Conservation (phyloP, 768 basidiomycete species). For the Boletales sp. region DNA sequence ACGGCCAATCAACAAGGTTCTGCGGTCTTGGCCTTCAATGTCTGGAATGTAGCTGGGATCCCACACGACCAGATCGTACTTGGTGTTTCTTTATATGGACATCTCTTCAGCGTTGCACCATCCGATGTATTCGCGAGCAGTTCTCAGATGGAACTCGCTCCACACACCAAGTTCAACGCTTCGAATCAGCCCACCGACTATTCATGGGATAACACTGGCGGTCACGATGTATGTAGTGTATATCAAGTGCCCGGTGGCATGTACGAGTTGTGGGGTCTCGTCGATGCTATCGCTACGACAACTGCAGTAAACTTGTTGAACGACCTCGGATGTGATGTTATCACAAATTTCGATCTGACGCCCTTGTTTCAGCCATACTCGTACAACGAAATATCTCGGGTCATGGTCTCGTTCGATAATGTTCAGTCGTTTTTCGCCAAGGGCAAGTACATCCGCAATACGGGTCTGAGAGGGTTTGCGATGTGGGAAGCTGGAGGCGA, state of each 20-base stretch:
- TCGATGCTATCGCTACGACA: conserved; percentile 56
- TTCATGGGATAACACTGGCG: conserved; percentile 47
- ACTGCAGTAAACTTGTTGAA: conserved; percentile 70
- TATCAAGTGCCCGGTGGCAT: conserved; percentile 45
- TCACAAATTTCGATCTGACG: neutral
- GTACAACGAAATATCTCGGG: conserved; percentile 51
- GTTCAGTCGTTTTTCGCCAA: conserved; percentile 53
- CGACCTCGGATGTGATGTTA: conserved; percentile 1
- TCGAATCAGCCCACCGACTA: conserved; percentile 49
- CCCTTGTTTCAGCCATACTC: conserved; percentile 51
- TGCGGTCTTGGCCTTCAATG: conserved; percentile 63
- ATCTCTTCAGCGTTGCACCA: conserved; percentile 52
- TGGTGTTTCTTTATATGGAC: conserved; percentile 80
- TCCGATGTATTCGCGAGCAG: conserved; percentile 34
- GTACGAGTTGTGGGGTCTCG: conserved; percentile 58
- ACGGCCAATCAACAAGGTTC: conserved; percentile 64
- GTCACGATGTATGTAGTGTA: conserved; percentile 65
- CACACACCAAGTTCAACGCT: conserved; percentile 51
- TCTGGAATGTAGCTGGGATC: conserved; percentile 77
- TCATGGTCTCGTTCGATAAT: conserved; percentile 65
- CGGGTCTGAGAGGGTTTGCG: conserved; percentile 56
- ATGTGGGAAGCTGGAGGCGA: conserved; percentile 73
- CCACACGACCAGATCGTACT: conserved; percentile 68
- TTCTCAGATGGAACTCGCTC: conserved; percentile 33
- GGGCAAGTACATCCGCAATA: conserved; percentile 53